Conservation (phyloP, 495 filamentous ascomycete species). For the Filosporella fistucella region DNA sequence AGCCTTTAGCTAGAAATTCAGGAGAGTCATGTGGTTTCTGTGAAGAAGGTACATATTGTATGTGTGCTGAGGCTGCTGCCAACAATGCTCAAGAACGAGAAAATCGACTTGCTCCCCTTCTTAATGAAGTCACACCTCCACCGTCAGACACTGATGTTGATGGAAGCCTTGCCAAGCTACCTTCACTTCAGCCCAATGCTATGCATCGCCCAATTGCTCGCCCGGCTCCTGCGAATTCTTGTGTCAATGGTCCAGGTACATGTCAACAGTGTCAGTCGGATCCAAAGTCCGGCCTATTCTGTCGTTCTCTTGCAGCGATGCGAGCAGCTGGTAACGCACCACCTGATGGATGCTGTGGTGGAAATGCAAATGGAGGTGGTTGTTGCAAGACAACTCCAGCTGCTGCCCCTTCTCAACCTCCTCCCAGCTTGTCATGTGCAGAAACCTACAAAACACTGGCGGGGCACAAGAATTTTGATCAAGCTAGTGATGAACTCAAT, state of each 20-base stretch:
- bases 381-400: constrained; percentile 39
- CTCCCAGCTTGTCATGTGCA: constrained; percentile 55
- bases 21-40: constrained; percentile 83
- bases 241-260: constrained; percentile 70
- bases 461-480: constrained; percentile 73
- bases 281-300: constrained; percentile 79
- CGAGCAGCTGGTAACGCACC: constrained; percentile 18
- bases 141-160: constrained; percentile 62
- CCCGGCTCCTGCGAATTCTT: constrained; percentile 35
- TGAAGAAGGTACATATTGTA: constrained; percentile 75
- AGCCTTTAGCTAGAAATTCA: constrained; percentile 17
- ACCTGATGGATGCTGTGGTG: constrained; percentile 48
- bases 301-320: constrained; percentile 72
- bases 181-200: constrained; percentile 28
- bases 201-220: constrained; percentile 27
- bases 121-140: constrained; percentile 62
- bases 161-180: constrained; percentile 45
- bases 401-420: constrained; percentile 17
- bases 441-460: constrained; percentile 80
- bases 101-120: constrained; percentile 43
- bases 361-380: constrained; percentile 39
- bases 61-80: constrained; percentile 68
- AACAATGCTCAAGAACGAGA: constrained; percentile 13
- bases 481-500: constrained; percentile 68
- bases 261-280: constrained; percentile 76